Base-by-base conservation (phyloP, 331 rosid genomes). In the Quercus phellos region DNA sequence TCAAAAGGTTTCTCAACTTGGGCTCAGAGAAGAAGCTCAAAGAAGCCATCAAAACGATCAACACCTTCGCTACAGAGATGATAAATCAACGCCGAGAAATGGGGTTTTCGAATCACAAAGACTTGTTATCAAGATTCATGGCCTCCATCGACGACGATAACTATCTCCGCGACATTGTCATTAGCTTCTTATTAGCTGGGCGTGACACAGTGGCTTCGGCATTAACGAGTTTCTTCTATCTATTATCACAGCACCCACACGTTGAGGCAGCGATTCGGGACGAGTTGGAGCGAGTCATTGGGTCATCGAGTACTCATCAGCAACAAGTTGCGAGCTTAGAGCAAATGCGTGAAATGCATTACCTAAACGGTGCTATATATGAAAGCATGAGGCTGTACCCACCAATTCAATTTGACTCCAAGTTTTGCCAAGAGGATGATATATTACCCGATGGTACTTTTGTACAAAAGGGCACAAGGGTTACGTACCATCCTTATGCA, bases 381-480 rank as follows among this genome's bases (percentile, higher is more conserved):
- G 99, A 94, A 81, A 91, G 96, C 35, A 78, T 94, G 93, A 84
- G 99, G 72, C 87, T 94, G 13, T 92, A 68, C 53, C 99, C 99
- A 1, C 97, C 99, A 9, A 76, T 94, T 42, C 99, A 94, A 24
- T 90, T 94, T 29, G 99, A 94, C 46, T 94, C 99, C 1, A 94
- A 94, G 84, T 90, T 70, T 24, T 88, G 94, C 0, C 24, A 43
- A 1, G 94, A 88, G 3, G 97, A 94, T 68, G 99, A 94, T 55
- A 86, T 92, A 42, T 72, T 94, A 12, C 98, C 99, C 0, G 99
- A 94, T 13, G 98, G 98, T 4, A 92, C 96, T 0, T 82, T 91
- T 19, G 84, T 94, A 1, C 55, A 22, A 17, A 85, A 81, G 21
- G 99, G 99, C 0, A 90, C 92, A 1, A 56, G 99, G 34, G 94